These are phyloP conservation scores for Atkinsonella hypoxylon DNA, from an alignment of 2,329 filamentous ascomycete species.

Conservation along the genomic window DNA sequence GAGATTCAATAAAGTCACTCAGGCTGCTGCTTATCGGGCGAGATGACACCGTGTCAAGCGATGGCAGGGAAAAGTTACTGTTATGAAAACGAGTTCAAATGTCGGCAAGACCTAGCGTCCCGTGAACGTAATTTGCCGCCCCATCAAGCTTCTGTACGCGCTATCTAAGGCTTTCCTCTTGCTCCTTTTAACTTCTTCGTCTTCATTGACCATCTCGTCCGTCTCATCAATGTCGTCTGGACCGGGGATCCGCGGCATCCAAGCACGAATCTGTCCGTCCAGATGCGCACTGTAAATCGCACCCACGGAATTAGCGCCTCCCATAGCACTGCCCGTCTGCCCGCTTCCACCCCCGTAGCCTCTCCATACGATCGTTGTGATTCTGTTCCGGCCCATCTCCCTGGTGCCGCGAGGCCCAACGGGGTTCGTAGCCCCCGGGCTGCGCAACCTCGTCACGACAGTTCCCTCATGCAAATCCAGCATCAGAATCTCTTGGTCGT, in stretches of 20 bases:
- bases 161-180: conserved; percentile 73
- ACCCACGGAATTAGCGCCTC: conserved; percentile 38
- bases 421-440: conserved; percentile 43
- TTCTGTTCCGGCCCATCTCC: conserved; percentile 50
- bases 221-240: conserved; percentile 37
- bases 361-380: conserved; percentile 67
- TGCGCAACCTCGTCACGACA: conserved; percentile 57
- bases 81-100: neutral
- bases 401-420: conserved; percentile 26
- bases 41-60: too few species aligned
- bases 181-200: conserved; percentile 36
- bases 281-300: conserved; percentile 69
- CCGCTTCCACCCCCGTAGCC: conserved; percentile 46
- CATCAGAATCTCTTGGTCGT: conserved; percentile 66
- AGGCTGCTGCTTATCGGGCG: too few species aligned
- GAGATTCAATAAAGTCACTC: too few species aligned
- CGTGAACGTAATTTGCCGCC: conserved; percentile 54
- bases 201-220: conserved; percentile 25
- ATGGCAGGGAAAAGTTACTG: too few species aligned
- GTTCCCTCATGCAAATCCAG: conserved; percentile 70
- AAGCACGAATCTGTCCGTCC: conserved; percentile 73
- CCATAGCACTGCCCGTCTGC: conserved; percentile 47
- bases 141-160: conserved; percentile 67
- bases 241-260: conserved; percentile 51
- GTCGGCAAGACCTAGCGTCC: conserved; percentile 8